A percentile compares a stretch with the other conserved stretches of the same genome.
Conservation (phyloP, 495 filamentous ascomycete species). For the Apodospora peruviana region DNA sequence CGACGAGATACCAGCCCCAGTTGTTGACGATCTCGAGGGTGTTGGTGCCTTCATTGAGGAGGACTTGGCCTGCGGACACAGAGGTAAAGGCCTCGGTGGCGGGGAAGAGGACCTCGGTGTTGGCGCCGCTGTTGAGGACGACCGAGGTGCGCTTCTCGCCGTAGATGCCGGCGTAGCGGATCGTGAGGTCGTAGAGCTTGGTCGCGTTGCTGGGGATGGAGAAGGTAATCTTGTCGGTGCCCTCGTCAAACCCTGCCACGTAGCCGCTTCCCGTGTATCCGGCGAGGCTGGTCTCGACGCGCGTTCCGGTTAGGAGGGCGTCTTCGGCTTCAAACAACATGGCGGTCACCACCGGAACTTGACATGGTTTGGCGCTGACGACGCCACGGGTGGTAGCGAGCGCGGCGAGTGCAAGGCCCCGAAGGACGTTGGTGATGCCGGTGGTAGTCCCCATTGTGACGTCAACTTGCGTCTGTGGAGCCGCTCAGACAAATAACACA, state of each 20-base stretch:
- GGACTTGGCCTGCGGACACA: slow-evolving; percentile 34
- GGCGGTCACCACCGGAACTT: background rate
- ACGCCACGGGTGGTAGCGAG: background rate
- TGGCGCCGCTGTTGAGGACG: slow-evolving; percentile 33
- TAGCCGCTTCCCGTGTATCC: slow-evolving; percentile 39
- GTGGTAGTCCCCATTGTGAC: background rate
- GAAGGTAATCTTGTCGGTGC: slow-evolving; percentile 37
- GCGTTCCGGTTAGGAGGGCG: slow-evolving; percentile 28
- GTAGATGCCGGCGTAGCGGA: slow-evolving; percentile 35
- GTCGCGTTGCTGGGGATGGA: slow-evolving; percentile 18
- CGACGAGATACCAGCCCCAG: slow-evolving; percentile 45
- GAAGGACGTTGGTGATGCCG: background rate
- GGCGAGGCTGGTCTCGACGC: slow-evolving; percentile 23
- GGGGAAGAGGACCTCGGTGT: slow-evolving; percentile 33
- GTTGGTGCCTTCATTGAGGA: slow-evolving; percentile 36
- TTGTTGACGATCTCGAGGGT: slow-evolving; percentile 39
- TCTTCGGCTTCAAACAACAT: slow-evolving; percentile 35
- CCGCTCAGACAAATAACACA: background rate
- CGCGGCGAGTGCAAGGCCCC: background rate
- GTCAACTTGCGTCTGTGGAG: too few relatives aligned
- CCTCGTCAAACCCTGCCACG: slow-evolving; percentile 34
- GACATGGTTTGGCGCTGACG: background rate
- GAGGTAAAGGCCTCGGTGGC: slow-evolving; percentile 20
- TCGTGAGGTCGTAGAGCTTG: slow-evolving; percentile 35
- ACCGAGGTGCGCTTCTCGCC: slow-evolving; percentile 38